Conservation (phyloP, 2,329 filamentous ascomycete species). For the Fusarium coicis region DNA sequence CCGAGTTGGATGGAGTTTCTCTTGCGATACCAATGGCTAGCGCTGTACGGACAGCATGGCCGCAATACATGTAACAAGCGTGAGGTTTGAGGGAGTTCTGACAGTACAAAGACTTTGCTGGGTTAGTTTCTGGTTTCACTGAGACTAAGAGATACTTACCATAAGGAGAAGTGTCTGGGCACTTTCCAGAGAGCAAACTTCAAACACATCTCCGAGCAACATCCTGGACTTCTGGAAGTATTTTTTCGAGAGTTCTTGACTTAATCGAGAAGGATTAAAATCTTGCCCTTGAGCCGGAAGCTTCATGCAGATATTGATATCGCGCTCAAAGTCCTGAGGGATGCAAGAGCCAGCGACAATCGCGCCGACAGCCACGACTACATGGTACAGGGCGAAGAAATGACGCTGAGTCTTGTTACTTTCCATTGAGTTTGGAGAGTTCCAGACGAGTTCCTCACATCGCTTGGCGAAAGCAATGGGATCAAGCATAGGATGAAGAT, state of each 20-base stretch:
- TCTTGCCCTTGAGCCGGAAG: background rate
- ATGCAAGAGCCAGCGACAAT: background rate
- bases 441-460: background rate
- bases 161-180: background rate
- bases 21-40: background rate
- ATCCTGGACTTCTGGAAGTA: slow-evolving; percentile 3
- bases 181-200: background rate
- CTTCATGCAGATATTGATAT: background rate
- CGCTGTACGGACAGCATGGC: background rate
- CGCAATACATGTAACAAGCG: slow-evolving; percentile 4
- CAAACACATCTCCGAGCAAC: background rate
- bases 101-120: background rate
- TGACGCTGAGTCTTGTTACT: background rate
- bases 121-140: fast-evolving
- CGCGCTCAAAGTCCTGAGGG: background rate
- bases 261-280: background rate
- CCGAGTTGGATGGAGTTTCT: background rate
- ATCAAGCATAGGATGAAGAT: background rate
- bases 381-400: background rate
- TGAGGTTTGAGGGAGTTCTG: slow-evolving; percentile 4
- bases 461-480: background rate
- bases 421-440: background rate
- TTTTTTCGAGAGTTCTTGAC: background rate
- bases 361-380: background rate
- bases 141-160: background rate